phyloP scores from a whole-genome alignment of 176 grass and related monocot genomes.

The Saccharum officinarum region DNA sequence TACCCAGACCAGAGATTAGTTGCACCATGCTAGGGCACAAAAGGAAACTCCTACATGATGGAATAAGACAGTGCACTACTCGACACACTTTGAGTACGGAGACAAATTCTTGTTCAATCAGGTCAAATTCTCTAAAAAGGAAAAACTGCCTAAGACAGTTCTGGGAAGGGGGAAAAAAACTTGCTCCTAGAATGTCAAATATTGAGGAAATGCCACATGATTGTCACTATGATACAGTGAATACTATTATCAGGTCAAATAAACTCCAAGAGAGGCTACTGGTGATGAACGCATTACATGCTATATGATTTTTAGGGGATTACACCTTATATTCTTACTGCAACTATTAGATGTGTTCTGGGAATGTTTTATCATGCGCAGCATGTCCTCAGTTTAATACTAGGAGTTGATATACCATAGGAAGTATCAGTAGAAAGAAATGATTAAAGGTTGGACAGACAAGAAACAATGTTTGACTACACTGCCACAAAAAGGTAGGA shows the following conservation, averaged over 20 bases:
- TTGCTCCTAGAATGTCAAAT: neutral
- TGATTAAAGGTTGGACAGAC: neutral
- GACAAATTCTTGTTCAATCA: neutral
- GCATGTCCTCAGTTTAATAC: neutral
- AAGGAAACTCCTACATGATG: neutral
- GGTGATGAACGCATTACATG: neutral
- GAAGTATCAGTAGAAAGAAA: neutral
- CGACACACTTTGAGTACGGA: neutral
- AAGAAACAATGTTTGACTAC: conserved; percentile 27
- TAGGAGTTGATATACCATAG: neutral
- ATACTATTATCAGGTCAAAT: neutral
- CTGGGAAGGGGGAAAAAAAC: neutral
- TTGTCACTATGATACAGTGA: neutral
- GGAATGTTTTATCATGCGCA: neutral
- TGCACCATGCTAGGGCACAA: neutral
- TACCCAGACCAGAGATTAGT: neutral
- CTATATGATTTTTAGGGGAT: neutral
- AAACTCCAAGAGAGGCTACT: conserved; percentile 11
- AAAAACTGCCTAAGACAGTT: neutral
- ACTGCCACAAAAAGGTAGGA: neutral
- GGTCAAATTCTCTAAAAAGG: neutral
- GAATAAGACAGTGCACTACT: conserved; percentile 8
- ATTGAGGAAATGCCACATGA: neutral
- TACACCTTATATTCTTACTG: neutral
- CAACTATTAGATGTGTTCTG: neutral